Evolutionary conservation across 2,329 filamentous ascomycete species (phyloP).

Genomic region (Colletotrichum lini): DNA sequence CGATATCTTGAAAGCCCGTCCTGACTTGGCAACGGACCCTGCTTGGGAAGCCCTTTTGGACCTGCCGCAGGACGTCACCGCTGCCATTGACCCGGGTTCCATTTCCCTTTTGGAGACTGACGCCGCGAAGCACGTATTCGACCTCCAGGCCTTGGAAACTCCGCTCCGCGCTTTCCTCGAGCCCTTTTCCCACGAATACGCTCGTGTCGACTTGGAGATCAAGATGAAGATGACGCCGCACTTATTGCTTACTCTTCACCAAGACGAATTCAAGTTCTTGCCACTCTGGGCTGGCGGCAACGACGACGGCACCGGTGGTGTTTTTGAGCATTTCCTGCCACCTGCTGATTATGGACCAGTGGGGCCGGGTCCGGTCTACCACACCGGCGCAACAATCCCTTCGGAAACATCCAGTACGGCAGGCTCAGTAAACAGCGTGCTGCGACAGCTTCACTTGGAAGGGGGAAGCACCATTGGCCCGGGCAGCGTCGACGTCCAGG

Average conservation of each 20-base stretch:
- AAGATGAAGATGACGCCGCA: constrained; percentile 57
- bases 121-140: constrained; percentile 23
- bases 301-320: constrained; percentile 66
- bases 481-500: constrained; percentile 55
- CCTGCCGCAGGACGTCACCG: neutral
- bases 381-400: constrained; percentile 59
- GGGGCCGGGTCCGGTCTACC: constrained; percentile 63
- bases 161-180: constrained; percentile 20
- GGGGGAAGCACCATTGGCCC: constrained; percentile 53
- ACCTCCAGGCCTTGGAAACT: constrained; percentile 13
- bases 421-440: constrained; percentile 54
- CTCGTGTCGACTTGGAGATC: constrained; percentile 51
- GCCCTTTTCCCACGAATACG: constrained; percentile 44
- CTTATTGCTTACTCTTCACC: constrained; percentile 66
- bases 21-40: constrained; percentile 21
- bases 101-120: neutral
- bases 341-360: constrained; percentile 60
- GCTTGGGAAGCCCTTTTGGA: constrained; percentile 11
- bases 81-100: neutral
- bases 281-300: constrained; percentile 75
- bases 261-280: constrained; percentile 73
- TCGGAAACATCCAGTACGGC: constrained; percentile 52
- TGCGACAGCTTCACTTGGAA: constrained; percentile 52
- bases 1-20: constrained; percentile 1
- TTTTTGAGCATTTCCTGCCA: constrained; percentile 60